Base-by-base conservation (phyloP, 768 basidiomycete genomes). In the Daedaleopsis nitida region DNA sequence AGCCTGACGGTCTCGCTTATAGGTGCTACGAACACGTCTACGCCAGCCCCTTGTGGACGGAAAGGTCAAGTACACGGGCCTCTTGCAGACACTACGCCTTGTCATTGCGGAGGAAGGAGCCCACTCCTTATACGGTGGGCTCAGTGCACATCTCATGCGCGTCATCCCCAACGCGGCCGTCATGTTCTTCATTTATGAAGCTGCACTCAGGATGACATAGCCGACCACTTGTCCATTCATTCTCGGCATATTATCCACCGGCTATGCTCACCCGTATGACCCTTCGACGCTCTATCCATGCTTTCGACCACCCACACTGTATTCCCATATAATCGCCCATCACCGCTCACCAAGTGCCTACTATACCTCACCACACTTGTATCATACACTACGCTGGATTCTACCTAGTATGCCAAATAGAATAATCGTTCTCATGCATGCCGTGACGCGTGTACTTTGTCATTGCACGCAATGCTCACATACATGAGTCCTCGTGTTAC, bases 151-250 rank as follows among this genome's bases (percentile, higher is more conserved):
- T 73, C 81, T 99, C 59, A 89, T 99, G 85, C 88, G 97, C 52
- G 95, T 98, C 59, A 92, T 99, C 4, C 96, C 96, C 8, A 99
- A 99, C 67, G 96, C 96, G 0, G 91, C 90, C 0, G 92, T 96
- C 65, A 98, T 98, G 96, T 99, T 89, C 77, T 87, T 87, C 62
- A 94, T 97, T 70, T 98, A 98, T 70, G 96, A 98, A 73, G 86
- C 89, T 24, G 79, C 88, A 34, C 77, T 96, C 34, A 80, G 86
- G 23, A 59, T 59, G 62, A 34, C 52, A 43, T 92, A 86, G 86
- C 58, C 27, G 27, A 3, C 27, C 27, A 32, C 27, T 32, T 7
- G 7, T 7, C 27, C 27, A 7, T 32, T 32, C 27, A 32, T 32
- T 32, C 27, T 32, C 27, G 27, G 27, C 27, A 32, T 32, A 32